A percentile compares a stretch with the other conserved stretches of the same genome.
These are phyloP conservation scores for Diutina mesorugosa DNA, from an alignment of 1,139 yeast genomes.

Conservation along the genomic window DNA sequence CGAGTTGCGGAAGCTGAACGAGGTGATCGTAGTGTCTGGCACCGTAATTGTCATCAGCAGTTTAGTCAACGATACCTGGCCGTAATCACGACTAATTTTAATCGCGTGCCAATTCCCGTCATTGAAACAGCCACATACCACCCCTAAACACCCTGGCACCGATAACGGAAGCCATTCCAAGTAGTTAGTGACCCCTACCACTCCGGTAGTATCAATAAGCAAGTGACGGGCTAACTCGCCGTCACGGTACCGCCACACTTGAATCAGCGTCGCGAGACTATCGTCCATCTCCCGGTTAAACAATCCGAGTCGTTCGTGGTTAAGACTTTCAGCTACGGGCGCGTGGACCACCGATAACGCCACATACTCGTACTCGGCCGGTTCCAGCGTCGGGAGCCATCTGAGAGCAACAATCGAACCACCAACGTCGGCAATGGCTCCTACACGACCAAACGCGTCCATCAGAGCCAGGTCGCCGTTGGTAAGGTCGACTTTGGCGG, in stretches of 20 bases:
- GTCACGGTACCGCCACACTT: conserved; percentile 29
- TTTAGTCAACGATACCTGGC: conserved; percentile 1
- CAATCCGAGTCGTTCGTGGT: conserved; percentile 21
- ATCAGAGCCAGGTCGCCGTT: neutral
- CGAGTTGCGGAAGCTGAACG: conserved; percentile 42
- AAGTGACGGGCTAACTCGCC: conserved; percentile 18
- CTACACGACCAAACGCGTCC: neutral
- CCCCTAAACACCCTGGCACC: conserved; percentile 18
- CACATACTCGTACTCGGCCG: conserved; percentile 32
- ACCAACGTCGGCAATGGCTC: conserved; percentile 29
- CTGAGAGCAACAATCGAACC: conserved; percentile 40
- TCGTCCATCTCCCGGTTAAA: conserved; percentile 9
- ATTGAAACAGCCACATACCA: conserved; percentile 43
- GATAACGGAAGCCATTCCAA: conserved; percentile 37
- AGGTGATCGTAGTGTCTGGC: conserved; percentile 23
- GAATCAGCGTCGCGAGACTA: conserved; percentile 25
- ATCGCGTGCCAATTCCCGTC: conserved; percentile 53
- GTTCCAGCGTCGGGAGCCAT: conserved; percentile 31
- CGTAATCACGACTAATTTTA: conserved; percentile 13
- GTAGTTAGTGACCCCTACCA: conserved; percentile 36
- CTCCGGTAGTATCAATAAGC: conserved; percentile 20
- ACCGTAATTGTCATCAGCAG: conserved; percentile 14
- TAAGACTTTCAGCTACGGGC: conserved; percentile 13
- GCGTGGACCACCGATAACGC: conserved; percentile 24
- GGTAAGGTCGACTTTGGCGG: no score